Conservation (phyloP, 345 rosid species). For the Geranium rotundifolium region DNA sequence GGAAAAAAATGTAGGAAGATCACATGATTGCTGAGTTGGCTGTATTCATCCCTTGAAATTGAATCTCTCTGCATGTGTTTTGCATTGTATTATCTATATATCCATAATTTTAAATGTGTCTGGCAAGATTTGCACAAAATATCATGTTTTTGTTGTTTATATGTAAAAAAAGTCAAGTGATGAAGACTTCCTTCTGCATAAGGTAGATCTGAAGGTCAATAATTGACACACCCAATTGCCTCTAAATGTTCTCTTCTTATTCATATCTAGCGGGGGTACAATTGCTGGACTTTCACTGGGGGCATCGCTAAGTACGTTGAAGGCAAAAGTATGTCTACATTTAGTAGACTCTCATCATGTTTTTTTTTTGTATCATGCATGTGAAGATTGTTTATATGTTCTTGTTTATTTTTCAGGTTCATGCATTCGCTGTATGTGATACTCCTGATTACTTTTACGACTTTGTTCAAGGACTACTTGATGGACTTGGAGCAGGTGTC, state of each 20-base stretch:
- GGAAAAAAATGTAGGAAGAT: not conserved
- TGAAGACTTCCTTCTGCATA: too few relatives aligned
- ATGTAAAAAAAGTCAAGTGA: too few relatives aligned
- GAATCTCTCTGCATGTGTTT: too few relatives aligned
- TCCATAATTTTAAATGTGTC: too few relatives aligned
- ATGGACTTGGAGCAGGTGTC: slow-evolving; percentile 76
- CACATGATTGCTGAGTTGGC: not conserved
- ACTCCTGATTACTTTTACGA: slow-evolving; percentile 81
- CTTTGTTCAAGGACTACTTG: slow-evolving; percentile 72
- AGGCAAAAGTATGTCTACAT: slow-evolving; percentile 55
- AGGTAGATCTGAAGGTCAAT: too few relatives aligned
- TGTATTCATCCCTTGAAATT: too few relatives aligned
- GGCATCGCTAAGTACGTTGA: slow-evolving; percentile 56
- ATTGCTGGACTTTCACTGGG: slow-evolving; percentile 84
- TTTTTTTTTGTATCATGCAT: not conserved
- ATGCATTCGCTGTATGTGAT: slow-evolving; percentile 87
- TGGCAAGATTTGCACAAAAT: too few relatives aligned
- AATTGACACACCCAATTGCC: not conserved
- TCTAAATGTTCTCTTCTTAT: slow-evolving; percentile 6
- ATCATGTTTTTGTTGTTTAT: too few relatives aligned
- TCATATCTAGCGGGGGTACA: slow-evolving; percentile 65
- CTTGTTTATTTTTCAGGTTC: slow-evolving; percentile 42
- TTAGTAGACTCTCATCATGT: not conserved
- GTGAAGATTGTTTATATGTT: not conserved
- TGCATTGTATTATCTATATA: too few relatives aligned